Evolutionary conservation across 2,329 filamentous ascomycete species (phyloP), one percentile per base, ranked within the genome.

Genomic region (Paecilomyces sp.): DNA sequence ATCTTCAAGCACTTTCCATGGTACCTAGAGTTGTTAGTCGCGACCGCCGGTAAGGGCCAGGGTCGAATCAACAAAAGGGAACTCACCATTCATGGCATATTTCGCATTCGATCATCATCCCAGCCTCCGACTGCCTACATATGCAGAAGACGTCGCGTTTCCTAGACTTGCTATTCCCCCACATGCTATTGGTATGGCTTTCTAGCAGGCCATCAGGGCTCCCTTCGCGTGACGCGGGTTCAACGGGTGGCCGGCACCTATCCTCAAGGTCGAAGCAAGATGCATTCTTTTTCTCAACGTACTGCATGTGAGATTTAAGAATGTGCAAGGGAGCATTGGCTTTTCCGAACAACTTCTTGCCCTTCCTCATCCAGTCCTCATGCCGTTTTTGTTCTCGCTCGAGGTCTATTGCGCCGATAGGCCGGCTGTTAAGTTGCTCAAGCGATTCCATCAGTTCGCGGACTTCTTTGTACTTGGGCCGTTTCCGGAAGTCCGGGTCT

Each of bases 101-200:
- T 73, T 97, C 94, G 73, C 94, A 99, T 76, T 99, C 94, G 68
- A 99, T 97, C 94, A 99, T 99, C 89, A 97, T 95, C 57, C 94
- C 94, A 41, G 93, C 92, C 75, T 99, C 94, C 6, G 91, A 85
- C 63, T 88, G 91, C 61, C 94, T 87, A 76, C 94, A 99, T 66
- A 99, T 96, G 75, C 94, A 99, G 74, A 97, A 99, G 0, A 97
- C 93, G 71, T 97, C 92, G 78, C 86, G 71, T 80, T 83, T 80
- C 58, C 71, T 73, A 59, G 67, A 89, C 83, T 67, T 88, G 81
- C 67, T 73, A 41, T 71, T 69, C 54, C 69, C 69, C 72, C 74
- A 76, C 60, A 70, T 66, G 52, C 67, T 72, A 64, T 65, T 66
- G 51, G 66, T 73, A 64, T 65, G 18, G 58, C 66, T 73, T 51